Base-by-base conservation (phyloP, 169 alveolate genomes). In the Eimeria praecox region DNA sequence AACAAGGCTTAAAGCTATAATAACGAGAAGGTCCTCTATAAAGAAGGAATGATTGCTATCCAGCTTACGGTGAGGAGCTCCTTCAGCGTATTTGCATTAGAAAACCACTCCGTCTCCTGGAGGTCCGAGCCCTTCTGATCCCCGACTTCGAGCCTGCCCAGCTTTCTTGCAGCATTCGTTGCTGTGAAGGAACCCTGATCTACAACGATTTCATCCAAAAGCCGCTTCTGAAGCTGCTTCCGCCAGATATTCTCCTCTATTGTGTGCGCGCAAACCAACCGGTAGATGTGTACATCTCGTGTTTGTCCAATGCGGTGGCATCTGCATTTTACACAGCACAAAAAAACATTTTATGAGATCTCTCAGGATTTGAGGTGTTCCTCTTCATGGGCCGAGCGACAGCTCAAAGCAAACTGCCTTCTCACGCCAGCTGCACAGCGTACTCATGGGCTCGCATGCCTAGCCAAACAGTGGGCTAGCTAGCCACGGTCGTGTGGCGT, bases 221-320 rank as follows among this genome's bases (percentile, higher is more conserved):
- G 98, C 90, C 99, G 97, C 97, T 99, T 99, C 97, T 99, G 99
- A 33, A 99, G 97, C 77, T 99, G 99, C 96, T 99, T 99, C 94
- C 99, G 98, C 98, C 99, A 99, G 52, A 99, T 99, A 96, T 99
- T 99, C 96, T 99, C 99, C 97, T 99, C 99, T 44, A 99, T 99
- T 2, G 99, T 99, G 95, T 98, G 98, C 92, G 98, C 98, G 92
- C 99, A 98, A 80, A 99, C 98, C 73, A 99, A 97, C 87, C 99
- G 97, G 96, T 99, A 99, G 42, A 99, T 99, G 87, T 99, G 99
- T 27, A 99, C 99, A 64, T 99, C 99, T 89, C 99, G 98, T 2
- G 99, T 98, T 97, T 99, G 99, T 0, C 99, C 99, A 42, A 99
- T 99, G 86, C 99, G 95, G 94, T 99, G 99, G 92, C 99, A 99